A percentile compares a stretch with the other conserved stretches of the same genome.
Evolutionary conservation across 2,329 filamentous ascomycete species (phyloP).

Genomic region (Teratosphaeria nubilosa): DNA sequence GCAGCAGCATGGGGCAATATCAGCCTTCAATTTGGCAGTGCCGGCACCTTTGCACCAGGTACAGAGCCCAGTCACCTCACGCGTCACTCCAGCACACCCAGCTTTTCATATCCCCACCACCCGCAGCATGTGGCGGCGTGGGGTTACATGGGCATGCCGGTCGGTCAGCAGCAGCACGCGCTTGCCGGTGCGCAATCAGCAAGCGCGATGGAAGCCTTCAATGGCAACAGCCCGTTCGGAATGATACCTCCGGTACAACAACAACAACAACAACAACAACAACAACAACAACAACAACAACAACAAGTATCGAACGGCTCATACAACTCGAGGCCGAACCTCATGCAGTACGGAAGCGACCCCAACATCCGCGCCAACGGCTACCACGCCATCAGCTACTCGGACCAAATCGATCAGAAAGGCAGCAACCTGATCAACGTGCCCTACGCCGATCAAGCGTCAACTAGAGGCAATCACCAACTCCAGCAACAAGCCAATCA

Average conservation of each 20-base stretch:
- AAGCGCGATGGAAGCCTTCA: not conserved
- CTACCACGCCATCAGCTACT: not conserved
- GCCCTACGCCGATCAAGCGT: not conserved
- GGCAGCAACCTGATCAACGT: not conserved
- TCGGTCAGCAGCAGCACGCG: not conserved
- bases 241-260: not conserved
- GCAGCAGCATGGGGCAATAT: not conserved
- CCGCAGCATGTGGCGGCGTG: not conserved
- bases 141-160: not conserved
- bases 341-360: slow-evolving; percentile 1
- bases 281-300: not conserved
- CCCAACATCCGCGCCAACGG: not conserved
- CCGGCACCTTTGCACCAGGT: not conserved
- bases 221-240: not conserved
- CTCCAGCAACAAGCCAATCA: not conserved
- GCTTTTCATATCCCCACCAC: not conserved
- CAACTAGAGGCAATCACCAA: not conserved
- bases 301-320: not conserved
- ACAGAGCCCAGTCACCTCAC: not conserved
- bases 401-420: not conserved
- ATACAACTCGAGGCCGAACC: not conserved
- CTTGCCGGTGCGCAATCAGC: not conserved
- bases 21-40: not conserved
- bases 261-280: not conserved
- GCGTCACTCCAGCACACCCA: not conserved